These are phyloP conservation scores for Ciborinia camelliae DNA, from an alignment of 2,329 filamentous ascomycete species.

Conservation along the genomic window DNA sequence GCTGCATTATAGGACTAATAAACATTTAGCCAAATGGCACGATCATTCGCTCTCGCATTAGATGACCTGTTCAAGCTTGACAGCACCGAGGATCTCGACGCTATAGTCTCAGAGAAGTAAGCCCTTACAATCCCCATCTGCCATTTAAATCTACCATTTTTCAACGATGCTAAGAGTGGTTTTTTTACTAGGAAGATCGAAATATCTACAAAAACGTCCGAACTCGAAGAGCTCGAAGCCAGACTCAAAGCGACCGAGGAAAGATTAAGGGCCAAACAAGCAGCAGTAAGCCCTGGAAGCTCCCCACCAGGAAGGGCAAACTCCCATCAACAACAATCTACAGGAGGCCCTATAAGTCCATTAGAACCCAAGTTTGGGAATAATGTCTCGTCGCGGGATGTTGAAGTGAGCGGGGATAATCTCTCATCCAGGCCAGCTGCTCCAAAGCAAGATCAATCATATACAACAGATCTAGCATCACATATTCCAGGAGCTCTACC, in stretches of 20 bases:
- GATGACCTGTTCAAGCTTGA: conserved; percentile 89
- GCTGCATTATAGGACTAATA: conserved; percentile 19
- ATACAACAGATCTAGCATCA: conserved; percentile 11
- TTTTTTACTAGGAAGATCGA: conserved; percentile 64
- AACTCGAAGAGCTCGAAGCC: conserved; percentile 82
- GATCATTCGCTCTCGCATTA: conserved; percentile 80
- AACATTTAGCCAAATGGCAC: conserved; percentile 70
- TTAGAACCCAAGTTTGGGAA: conserved; percentile 17
- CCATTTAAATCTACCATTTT: conserved; percentile 9
- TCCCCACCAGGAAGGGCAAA: neutral
- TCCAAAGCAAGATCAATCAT: conserved; percentile 5
- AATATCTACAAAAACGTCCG: conserved; percentile 68
- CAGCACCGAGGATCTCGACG: conserved; percentile 68
- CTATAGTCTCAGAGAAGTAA: conserved; percentile 78
- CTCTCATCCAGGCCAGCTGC: conserved; percentile 9
- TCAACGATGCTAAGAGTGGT: neutral
- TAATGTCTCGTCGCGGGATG: neutral
- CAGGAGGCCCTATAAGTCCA: conserved; percentile 2
- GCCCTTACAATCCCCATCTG: conserved; percentile 1
- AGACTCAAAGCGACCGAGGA: conserved; percentile 82
- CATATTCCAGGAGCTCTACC: conserved; percentile 34
- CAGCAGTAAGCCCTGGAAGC: conserved; percentile 18
- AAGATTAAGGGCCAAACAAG: conserved; percentile 51
- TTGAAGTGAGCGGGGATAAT: neutral
- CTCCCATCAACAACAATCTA: neutral